Percentiles rank a stretch among this genome's conserved stretches.
Conservation (phyloP, 257 asterid species). For the Solanum chaucha region DNA sequence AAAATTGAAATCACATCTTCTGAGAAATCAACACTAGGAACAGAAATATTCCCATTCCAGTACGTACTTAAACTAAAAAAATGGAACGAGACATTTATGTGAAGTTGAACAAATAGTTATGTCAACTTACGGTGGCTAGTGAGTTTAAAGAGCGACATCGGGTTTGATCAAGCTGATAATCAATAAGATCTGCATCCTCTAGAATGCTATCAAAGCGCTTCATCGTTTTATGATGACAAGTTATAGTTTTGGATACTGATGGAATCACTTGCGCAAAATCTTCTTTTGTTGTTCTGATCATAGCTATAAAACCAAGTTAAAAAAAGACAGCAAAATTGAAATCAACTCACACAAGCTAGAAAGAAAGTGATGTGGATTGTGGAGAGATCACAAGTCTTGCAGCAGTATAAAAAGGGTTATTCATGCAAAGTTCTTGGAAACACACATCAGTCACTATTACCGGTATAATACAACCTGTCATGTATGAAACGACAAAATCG, state of each 20-base stretch:
- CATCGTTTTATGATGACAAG: conserved; percentile 10
- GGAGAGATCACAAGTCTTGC: not conserved
- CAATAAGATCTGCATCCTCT: not conserved
- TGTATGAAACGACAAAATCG: not conserved
- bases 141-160: conserved; percentile 6
- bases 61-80: not conserved
- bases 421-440: conserved; percentile 5
- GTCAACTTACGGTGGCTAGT: conserved; percentile 8
- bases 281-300: conserved; percentile 18
- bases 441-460: not conserved
- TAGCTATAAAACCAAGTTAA: no score
- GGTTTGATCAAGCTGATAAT: not conserved
- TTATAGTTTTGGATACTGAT: conserved; percentile 30
- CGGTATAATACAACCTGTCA: not conserved
- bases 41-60: not conserved
- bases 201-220: conserved; percentile 37
- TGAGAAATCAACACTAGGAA: no score
- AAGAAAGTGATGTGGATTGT: not conserved
- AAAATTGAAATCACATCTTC: no score
- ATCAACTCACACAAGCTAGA: no score
- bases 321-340: not conserved
- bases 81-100: not conserved
- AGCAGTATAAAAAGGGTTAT: not conserved
- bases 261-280: conserved; percentile 23
- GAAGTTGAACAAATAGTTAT: no score